Evolutionary conservation across 1,139 yeast genomes (phyloP), one percentile per base, ranked within the genome.

Genomic region (Zygoascus meyerae): DNA sequence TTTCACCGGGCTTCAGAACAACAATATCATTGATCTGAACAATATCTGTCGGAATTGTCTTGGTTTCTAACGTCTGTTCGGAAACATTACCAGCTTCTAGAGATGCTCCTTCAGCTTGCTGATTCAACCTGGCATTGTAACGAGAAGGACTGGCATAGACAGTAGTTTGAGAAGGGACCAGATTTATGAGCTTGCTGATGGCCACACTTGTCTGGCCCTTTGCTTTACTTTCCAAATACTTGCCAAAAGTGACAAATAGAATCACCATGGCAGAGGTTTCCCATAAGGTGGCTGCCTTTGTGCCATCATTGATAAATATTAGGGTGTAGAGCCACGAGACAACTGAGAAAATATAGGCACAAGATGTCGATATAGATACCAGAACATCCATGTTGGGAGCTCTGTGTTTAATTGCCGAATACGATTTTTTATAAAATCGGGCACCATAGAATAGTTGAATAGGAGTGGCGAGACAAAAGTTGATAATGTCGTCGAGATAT

Each of bases 381-480:
- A 94, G 72, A 1, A 90, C 87, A 65, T 94, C 98, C 98, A 94
- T 94, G 16, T 94, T 89, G n/a, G 97, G 95, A 42, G 84, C 74
- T 6, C 79, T 74, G 56, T 84, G 87, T 48, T 70, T 70, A 14
- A 89, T 53, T n/a, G 95, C 83, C 42, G 74, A 75, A 57, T 67
- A 71, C 9, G 94, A 78, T 50, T 86, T 82, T 44, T 66, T 70
- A 62, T 80, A 78, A 59, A 87, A 92, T 33, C 74, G 72, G 8
- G 68, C 59, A 1, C 85, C 97, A 51, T 81, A 75, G 28, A 74
- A 70, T 56, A 85, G 78, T 60, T 86, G 92, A 39, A 90, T 72
- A 55, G 83, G 85, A 1, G 82, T 63, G 0, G 90, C 76, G 2
- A 89, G 61, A 0, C 73, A 54, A 1, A 85, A 66, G 55, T 86